Conservation (phyloP, 169 alveolate species). For the Plasmodium sp. region DNA sequence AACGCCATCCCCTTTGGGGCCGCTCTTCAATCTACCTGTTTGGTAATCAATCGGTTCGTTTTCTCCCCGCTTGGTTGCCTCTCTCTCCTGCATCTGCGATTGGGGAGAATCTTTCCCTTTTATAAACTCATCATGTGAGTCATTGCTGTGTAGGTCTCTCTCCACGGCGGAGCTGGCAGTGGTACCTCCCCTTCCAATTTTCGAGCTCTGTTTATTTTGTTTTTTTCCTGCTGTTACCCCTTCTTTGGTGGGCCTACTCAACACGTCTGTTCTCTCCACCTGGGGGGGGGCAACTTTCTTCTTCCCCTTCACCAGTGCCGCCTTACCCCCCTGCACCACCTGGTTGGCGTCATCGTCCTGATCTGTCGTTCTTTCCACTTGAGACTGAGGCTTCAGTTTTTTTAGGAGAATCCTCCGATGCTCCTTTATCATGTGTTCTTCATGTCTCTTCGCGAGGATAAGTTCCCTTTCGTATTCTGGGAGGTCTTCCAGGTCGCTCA, state of each 20-base stretch:
- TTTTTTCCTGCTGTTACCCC: background rate
- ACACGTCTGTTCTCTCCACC: background rate
- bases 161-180: background rate
- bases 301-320: background rate
- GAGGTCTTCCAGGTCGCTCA: slow-evolving; percentile 60
- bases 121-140: background rate
- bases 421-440: slow-evolving; percentile 75
- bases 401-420: slow-evolving; percentile 61
- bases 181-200: background rate
- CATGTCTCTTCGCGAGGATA: slow-evolving; percentile 84
- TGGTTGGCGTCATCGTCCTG: background rate
- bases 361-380: background rate
- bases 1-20: background rate
- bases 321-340: background rate
- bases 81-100: background rate
- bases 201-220: background rate
- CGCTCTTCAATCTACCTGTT: background rate
- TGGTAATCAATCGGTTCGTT: background rate
- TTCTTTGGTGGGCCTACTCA: background rate
- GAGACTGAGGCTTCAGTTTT: slow-evolving; percentile 8
- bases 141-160: background rate
- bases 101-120: background rate
- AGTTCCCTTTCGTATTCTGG: slow-evolving; percentile 84
- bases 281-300: background rate
- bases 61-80: background rate